These are phyloP conservation scores for Fraxinus sp. DNA, from an alignment of 305 asterid genomes.

Conservation along the genomic window DNA sequence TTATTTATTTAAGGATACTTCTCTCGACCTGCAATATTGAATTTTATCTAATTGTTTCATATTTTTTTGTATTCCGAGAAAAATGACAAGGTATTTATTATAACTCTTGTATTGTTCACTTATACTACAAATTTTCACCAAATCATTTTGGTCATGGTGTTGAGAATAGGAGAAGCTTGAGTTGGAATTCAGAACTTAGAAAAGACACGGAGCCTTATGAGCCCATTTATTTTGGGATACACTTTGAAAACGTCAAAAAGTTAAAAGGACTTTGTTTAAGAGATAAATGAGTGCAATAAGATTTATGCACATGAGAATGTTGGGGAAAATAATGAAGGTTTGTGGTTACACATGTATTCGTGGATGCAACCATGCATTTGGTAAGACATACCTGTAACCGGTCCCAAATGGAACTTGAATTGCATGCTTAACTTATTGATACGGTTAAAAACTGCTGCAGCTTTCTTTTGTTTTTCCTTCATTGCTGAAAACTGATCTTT, in stretches of 20 bases:
- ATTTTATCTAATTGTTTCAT: background rate
- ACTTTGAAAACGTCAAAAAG: background rate
- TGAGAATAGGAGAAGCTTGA: constrained; percentile 23
- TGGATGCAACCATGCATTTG: background rate
- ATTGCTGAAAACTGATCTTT: background rate
- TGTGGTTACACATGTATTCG: background rate
- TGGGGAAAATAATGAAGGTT: background rate
- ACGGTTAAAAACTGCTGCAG: background rate
- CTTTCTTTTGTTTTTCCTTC: background rate
- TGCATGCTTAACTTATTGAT: background rate
- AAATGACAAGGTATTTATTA: background rate
- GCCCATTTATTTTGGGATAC: background rate
- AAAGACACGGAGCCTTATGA: background rate
- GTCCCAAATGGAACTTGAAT: background rate
- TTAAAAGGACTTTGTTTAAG: background rate
- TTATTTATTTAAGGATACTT: background rate
- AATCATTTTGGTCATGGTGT: background rate
- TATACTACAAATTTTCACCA: background rate
- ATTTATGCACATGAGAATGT: background rate
- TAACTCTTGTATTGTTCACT: background rate
- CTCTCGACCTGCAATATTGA: background rate
- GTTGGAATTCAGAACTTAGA: background rate
- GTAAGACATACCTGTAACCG: background rate
- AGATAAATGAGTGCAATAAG: background rate
- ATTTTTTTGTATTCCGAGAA: background rate